Base-by-base conservation (phyloP, 176 grass and related monocot genomes). In the Aechmea fasciata region DNA sequence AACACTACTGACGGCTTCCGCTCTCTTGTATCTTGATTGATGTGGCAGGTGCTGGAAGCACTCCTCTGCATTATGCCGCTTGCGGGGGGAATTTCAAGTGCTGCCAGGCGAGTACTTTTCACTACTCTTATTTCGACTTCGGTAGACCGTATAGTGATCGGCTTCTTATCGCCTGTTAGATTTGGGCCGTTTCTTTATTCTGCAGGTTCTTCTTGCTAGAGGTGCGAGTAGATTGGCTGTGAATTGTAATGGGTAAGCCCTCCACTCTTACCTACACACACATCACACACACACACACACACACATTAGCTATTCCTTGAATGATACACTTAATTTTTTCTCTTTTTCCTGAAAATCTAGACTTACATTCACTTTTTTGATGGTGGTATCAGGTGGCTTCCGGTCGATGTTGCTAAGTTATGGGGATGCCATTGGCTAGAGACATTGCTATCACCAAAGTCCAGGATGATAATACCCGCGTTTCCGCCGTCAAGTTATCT, bases 31-130 rank as follows among this genome's bases (percentile, higher is more conserved):
- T 74, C 29, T 24, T 28, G 2, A 65, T 61, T 11, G 7, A 22
- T 76, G 28, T 79, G 54, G 47, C 78, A 85, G 83, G 93, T 65
- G 77, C 84, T 57, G 84, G 89, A 47, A 92, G 93, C 79, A 90
- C 89, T 52, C 79, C 93, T 47, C 79, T 97, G 76, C 93, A 97
- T 70, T 97, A 77, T 75, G 93, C 93, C 0, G 94, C 94, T 11
- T 79, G 68, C 2, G 80, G 89, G 11, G 89, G 94, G 63, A 88
- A 87, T 75, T 73, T 92, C 65, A 90, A 80, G 76, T 92, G 89
- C 79, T 97, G 94, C 76, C 94, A 96, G 85, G 89, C 66, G 85
- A 80, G 73, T 78, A 20, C 2, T 18, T 9, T 10, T 55, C 68
- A 9, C 14, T 20, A 61, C 65, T 52, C 15, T n/a, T n/a, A 59